phyloP scores from a whole-genome alignment of 495 filamentous ascomycete genomes.

The Lentithecium fluviatile region DNA sequence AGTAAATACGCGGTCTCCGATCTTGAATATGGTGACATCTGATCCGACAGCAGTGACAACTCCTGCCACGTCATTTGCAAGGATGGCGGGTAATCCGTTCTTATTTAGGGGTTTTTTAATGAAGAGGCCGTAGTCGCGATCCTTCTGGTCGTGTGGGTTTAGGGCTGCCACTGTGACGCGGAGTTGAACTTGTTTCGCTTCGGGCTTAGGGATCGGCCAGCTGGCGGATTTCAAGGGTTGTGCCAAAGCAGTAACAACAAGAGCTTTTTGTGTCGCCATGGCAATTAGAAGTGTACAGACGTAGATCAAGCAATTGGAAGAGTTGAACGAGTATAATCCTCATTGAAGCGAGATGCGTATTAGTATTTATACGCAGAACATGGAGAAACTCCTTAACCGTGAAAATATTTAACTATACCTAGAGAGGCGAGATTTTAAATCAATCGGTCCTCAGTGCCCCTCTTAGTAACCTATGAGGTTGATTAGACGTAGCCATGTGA shows the following conservation, averaged over 20 bases:
- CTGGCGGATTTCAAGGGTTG: slow-evolving; percentile 2
- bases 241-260: slow-evolving; percentile 17
- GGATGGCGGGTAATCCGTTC: slow-evolving; percentile 32
- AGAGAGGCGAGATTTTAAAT: too few species aligned
- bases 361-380: too few species aligned
- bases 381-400: too few species aligned
- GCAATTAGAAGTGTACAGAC: too few species aligned
- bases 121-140: slow-evolving; percentile 39
- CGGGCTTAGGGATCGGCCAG: slow-evolving; percentile 36
- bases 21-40: slow-evolving; percentile 23
- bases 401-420: too few species aligned
- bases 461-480: too few species aligned
- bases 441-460: too few species aligned
- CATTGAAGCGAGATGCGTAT: too few species aligned
- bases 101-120: slow-evolving; percentile 29
- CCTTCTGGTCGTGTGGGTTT: slow-evolving; percentile 40
- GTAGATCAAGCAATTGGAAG: too few species aligned
- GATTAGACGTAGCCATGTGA: too few species aligned
- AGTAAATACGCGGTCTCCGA: slow-evolving; percentile 32
- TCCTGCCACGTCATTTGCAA: slow-evolving; percentile 38
- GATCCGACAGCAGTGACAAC: slow-evolving; percentile 36
- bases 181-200: slow-evolving; percentile 32
- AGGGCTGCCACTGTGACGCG: slow-evolving; percentile 39
- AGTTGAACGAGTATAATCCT: too few species aligned
- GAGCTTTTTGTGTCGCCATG: slow-evolving; percentile 18